A percentile compares a stretch with the other conserved stretches of the same genome.
These are phyloP conservation scores for Cetraspora pellucida DNA, from an alignment of 192 early-diverging fungal species.

Conservation along the genomic window DNA sequence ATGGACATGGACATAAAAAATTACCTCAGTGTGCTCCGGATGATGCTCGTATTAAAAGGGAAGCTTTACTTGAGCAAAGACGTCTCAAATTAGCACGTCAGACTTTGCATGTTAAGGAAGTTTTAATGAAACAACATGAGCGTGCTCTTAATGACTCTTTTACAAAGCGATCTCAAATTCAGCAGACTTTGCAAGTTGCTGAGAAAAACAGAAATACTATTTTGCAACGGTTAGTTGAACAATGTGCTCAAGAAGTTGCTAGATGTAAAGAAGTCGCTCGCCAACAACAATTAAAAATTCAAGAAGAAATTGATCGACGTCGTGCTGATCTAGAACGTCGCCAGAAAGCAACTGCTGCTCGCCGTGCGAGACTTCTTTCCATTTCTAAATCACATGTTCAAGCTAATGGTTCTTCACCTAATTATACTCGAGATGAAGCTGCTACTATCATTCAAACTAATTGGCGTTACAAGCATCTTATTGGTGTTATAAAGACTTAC, in stretches of 20 bases:
- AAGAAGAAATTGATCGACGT: constrained; percentile 33
- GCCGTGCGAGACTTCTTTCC: constrained; percentile 24
- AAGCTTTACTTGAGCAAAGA: constrained; percentile 33
- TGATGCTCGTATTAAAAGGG: constrained; percentile 35
- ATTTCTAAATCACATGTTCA: constrained; percentile 19
- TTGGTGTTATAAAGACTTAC: background rate
- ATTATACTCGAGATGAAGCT: constrained; percentile 26
- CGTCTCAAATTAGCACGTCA: constrained; percentile 34
- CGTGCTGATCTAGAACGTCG: constrained; percentile 30
- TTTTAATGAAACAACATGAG: constrained; percentile 29
- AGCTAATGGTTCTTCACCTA: background rate
- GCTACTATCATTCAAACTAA: constrained; percentile 22
- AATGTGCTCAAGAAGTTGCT: constrained; percentile 32
- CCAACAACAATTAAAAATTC: constrained; percentile 33
- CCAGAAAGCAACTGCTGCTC: constrained; percentile 29
- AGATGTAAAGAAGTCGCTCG: constrained; percentile 37
- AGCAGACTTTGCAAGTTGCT: constrained; percentile 26
- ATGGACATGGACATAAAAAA: constrained; percentile 3
- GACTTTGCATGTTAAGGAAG: constrained; percentile 30
- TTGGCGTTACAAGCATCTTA: constrained; percentile 26
- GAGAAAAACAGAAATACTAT: constrained; percentile 34
- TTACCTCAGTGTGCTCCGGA: background rate
- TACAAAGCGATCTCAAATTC: constrained; percentile 31
- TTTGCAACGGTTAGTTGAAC: constrained; percentile 28
- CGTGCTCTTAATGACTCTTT: constrained; percentile 24